These are phyloP conservation scores for Andalucia godoyi DNA, from an alignment of 78 protist genomes.

Conservation along the genomic window DNA sequence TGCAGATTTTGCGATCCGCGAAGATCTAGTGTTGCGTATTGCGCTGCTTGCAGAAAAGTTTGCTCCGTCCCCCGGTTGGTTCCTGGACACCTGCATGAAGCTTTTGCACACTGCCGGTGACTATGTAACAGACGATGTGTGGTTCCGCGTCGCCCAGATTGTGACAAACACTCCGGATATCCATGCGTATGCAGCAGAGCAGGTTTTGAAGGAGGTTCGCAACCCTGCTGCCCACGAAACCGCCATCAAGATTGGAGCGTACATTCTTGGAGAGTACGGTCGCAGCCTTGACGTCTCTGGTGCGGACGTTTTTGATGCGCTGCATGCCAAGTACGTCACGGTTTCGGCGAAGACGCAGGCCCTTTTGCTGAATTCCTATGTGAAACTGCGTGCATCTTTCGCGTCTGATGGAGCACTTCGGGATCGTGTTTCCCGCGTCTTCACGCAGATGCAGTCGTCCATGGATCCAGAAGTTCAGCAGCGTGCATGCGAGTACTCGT, in stretches of 20 bases:
- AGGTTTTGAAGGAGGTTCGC: constrained; percentile 45
- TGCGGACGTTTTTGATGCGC: constrained; percentile 26
- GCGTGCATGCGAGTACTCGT: constrained; percentile 88
- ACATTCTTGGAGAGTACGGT: constrained; percentile 92
- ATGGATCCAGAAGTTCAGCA: constrained; percentile 92
- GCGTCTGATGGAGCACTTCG: constrained; percentile 43
- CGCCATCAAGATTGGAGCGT: constrained; percentile 66
- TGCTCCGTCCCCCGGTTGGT: constrained; percentile 48
- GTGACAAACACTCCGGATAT: constrained; percentile 76
- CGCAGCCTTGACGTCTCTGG: constrained; percentile 18
- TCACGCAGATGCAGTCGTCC: constrained; percentile 2
- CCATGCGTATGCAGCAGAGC: constrained; percentile 75
- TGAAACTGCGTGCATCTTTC: constrained; percentile 69
- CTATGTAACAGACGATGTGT: constrained; percentile 72
- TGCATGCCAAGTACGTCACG: constrained; percentile 39
- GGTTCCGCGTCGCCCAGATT: constrained; percentile 89
- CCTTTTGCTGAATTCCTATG: constrained; percentile 68
- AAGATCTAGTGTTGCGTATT: constrained; percentile 84
- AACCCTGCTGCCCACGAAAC: constrained; percentile 56
- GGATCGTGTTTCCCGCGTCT: constrained; percentile 17
- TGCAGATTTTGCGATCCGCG: constrained; percentile 65
- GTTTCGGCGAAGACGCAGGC: constrained; percentile 29
- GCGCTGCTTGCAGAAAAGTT: constrained; percentile 88
- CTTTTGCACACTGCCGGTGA: constrained; percentile 82
- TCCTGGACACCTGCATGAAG: constrained; percentile 75